Conservation (phyloP, 139 green algal genomes). For the Yamagishiella unicocca region DNA sequence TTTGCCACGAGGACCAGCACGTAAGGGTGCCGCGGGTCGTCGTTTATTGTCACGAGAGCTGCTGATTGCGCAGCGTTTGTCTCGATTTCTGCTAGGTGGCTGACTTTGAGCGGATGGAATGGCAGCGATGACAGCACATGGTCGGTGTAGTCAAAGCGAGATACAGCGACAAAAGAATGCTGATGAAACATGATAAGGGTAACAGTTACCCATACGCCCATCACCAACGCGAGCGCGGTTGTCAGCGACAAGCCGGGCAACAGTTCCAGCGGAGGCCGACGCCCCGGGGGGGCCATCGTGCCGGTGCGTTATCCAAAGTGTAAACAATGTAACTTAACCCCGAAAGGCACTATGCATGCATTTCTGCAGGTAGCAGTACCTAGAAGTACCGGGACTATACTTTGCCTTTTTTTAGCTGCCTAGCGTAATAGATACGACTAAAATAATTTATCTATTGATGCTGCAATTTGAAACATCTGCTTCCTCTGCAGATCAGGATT, state of each 20-base stretch:
- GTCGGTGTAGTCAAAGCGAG: not conserved
- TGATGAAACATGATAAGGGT: conserved; percentile 19
- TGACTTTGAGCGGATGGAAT: not conserved
- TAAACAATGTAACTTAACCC: too few species aligned
- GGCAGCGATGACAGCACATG: not conserved
- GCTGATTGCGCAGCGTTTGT: conserved; percentile 27
- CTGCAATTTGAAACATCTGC: too few species aligned
- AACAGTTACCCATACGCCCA: not conserved
- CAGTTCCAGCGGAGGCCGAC: not conserved
- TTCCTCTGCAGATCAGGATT: too few species aligned
- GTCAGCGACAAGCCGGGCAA: conserved; percentile 1
- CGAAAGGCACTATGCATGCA: too few species aligned
- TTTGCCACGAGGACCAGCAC: conserved; percentile 38
- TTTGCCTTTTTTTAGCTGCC: too few species aligned
- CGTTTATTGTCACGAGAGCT: not conserved
- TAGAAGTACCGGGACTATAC: too few species aligned
- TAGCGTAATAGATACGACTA: too few species aligned
- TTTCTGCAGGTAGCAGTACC: too few species aligned
- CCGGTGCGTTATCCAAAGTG: too few species aligned
- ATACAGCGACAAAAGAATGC: conserved; percentile 21
- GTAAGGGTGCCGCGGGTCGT: not conserved
- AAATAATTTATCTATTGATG: too few species aligned
- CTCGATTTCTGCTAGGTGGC: not conserved
- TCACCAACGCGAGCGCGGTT: conserved; percentile 2
- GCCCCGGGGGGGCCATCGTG: conserved; percentile 16